Base-by-base conservation (phyloP, 495 filamentous ascomycete species). In the Hypoxylon perforatum region DNA sequence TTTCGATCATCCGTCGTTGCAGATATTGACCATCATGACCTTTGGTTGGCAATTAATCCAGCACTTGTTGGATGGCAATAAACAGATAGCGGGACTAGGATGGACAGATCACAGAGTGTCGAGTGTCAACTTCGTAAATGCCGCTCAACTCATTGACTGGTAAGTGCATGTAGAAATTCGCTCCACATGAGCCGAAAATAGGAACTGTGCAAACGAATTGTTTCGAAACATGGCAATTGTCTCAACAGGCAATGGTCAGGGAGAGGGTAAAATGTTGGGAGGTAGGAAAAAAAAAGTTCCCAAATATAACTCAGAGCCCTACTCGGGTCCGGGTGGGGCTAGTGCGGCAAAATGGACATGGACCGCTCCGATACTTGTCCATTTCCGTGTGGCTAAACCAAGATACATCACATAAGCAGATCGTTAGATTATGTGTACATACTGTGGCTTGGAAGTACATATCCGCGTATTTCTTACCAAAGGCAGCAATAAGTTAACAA, bases 11-110 rank as follows among this genome's bases (percentile, higher is more conserved):
- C 22, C 23, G 42, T 48, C 18, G 60, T 55, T 50, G 42, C 22
- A 18, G 42, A n/a, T 38, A 61, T 38, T 42, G n/a, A 17, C 56
- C 46, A 21, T 21, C 3, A 41, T 7, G 18, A 22, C 35, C n/a
- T n/a, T n/a, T 30, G 21, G n/a, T 52, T 38, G 36, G n/a, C 11
- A 63, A 46, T 51, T 63, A 63, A 38, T 45, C 19, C 38, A 36
- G 17, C 30, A n/a, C 35, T 38, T 28, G 30, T 63, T 38, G 48
- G 53, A 36, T 39, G 23, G 35, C 23, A 42, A 23, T 36, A 3
- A 56, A 23, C 51, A 23, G 25, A n/a, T 38, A 30, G 25, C n/a
- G 3, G 25, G 46, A 18, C 21, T 28, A 15, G 30, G 38, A 58
- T 52, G 10, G 39, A 47, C 57, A 60, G 19, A 51, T 50, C 47